phyloP scores from a whole-genome alignment of 495 filamentous ascomycete genomes.

The Penicillium manginii region DNA sequence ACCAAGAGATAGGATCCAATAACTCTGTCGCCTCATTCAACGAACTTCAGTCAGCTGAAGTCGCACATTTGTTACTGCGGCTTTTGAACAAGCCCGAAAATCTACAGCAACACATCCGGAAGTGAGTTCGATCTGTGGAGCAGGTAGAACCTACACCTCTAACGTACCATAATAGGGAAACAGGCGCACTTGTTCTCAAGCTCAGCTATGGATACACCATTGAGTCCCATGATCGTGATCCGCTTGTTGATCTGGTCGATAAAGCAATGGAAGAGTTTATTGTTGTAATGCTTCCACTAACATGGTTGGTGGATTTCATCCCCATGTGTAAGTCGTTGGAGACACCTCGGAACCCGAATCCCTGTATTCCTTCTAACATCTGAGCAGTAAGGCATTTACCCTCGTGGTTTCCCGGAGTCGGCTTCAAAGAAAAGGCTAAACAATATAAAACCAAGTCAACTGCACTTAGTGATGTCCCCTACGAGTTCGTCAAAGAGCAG shows the following conservation, averaged over 20 bases:
- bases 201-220: conserved; percentile 54
- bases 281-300: conserved; percentile 36
- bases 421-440: conserved; percentile 43
- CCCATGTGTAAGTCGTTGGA: conserved; percentile 27
- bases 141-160: neutral
- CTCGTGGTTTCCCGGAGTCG: conserved; percentile 52
- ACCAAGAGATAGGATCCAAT: conserved; percentile 38
- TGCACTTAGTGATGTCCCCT: conserved; percentile 37
- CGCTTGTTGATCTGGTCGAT: conserved; percentile 44
- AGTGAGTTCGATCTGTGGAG: conserved; percentile 20
- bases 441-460: conserved; percentile 29
- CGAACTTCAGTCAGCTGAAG: conserved; percentile 38
- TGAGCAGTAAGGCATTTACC: conserved; percentile 43
- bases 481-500: conserved; percentile 48
- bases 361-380: neutral
- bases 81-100: conserved; percentile 39
- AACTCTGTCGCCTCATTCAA: conserved; percentile 32
- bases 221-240: conserved; percentile 43
- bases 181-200: conserved; percentile 49
- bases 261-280: conserved; percentile 44
- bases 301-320: conserved; percentile 49
- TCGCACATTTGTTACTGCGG: conserved; percentile 43
- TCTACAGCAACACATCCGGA: conserved; percentile 38
- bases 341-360: neutral
- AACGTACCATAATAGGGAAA: conserved; percentile 23